Evolutionary conservation across 2,329 filamentous ascomycete genomes (phyloP).

Genomic region (Cadophora sp.): DNA sequence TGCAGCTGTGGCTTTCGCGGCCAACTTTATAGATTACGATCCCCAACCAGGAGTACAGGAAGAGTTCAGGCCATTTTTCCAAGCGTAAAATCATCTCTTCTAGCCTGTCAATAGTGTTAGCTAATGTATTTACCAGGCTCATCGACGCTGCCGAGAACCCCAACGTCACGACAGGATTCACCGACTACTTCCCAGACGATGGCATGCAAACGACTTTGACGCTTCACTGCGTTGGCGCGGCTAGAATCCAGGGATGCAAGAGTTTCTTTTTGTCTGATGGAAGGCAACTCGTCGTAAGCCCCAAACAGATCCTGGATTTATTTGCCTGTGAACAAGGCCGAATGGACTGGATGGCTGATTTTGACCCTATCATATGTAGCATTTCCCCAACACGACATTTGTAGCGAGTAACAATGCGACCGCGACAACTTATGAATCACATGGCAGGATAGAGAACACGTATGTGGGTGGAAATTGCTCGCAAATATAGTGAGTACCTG

Average conservation of each 20-base stretch:
- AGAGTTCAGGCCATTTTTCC: not conserved
- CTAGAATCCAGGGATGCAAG: not conserved
- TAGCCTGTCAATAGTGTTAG: not conserved
- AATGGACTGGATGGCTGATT: not conserved
- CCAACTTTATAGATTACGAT: not conserved
- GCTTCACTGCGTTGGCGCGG: not conserved
- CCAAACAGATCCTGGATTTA: not conserved
- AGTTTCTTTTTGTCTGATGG: not conserved
- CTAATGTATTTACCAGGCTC: not conserved
- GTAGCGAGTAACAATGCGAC: constrained; percentile 1
- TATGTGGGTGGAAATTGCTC: not conserved
- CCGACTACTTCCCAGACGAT: constrained; percentile 1
- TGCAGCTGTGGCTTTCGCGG: not conserved
- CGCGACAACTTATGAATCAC: not conserved
- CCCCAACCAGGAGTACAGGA: not conserved
- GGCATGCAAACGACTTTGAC: constrained; percentile 3
- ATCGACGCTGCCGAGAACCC: not conserved
- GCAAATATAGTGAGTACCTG: not conserved
- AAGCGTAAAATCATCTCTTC: not conserved
- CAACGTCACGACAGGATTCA: not conserved
- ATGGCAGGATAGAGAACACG: not conserved
- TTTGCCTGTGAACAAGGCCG: not conserved
- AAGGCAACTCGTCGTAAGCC: not conserved
- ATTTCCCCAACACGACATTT: constrained; percentile 8
- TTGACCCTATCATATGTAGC: not conserved